Conservation (phyloP, 2,329 filamentous ascomycete species). For the Diaporthe sp. region DNA sequence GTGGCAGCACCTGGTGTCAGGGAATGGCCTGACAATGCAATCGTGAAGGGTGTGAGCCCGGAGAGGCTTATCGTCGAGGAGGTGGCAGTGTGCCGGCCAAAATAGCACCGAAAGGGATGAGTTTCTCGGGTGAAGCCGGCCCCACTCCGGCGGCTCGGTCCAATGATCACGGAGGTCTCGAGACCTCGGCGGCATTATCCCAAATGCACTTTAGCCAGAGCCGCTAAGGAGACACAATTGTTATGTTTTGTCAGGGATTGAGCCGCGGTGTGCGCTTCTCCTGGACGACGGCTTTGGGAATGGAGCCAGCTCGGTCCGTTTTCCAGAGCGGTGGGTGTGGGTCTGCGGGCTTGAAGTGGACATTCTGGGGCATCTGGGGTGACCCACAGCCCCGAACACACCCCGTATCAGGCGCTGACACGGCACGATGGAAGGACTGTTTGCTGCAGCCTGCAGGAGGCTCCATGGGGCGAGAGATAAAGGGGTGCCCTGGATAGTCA, state of each 20-base stretch:
- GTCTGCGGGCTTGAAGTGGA: constrained; percentile 35
- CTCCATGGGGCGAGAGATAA: constrained; percentile 28
- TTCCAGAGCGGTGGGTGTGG: constrained; percentile 37
- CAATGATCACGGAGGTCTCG: background rate
- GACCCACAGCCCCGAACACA: constrained; percentile 33
- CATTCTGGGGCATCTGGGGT: constrained; percentile 32
- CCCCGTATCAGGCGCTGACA: constrained; percentile 35
- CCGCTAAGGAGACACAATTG: constrained; percentile 9
- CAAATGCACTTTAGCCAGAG: constrained; percentile 23
- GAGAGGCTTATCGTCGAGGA: background rate
- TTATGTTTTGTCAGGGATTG: constrained; percentile 13
- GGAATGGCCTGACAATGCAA: background rate
- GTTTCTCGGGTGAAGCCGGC: constrained; percentile 36
- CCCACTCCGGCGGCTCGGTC: constrained; percentile 6
- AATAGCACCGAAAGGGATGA: constrained; percentile 10
- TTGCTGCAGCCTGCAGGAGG: constrained; percentile 35
- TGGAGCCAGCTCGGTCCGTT: constrained; percentile 37
- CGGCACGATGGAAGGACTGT: constrained; percentile 20
- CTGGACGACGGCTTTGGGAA: constrained; percentile 23
- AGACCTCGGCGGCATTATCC: constrained; percentile 14
- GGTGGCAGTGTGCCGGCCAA: constrained; percentile 32
- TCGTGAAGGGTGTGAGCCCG: background rate
- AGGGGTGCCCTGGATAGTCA: constrained; percentile 2
- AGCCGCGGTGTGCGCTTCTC: constrained; percentile 34
- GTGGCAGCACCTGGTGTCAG: background rate